Evolutionary conservation across 495 filamentous ascomycete species (phyloP).

Genomic region (Aspergillus indologenus): DNA sequence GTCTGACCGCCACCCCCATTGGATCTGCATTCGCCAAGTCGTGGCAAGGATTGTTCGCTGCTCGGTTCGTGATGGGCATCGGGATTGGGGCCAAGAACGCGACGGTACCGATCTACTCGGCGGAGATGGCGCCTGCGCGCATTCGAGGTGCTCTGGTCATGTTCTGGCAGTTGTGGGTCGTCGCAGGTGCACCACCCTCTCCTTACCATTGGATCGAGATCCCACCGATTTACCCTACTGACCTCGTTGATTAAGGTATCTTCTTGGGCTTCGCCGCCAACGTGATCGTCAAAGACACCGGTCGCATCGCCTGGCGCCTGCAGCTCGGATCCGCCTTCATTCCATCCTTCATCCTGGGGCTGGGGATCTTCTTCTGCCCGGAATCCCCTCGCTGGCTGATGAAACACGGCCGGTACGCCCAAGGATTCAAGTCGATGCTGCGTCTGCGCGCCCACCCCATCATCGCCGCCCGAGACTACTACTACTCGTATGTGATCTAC

Average conservation of each 20-base stretch:
- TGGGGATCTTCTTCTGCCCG: conserved; percentile 60
- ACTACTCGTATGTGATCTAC: conserved; percentile 42
- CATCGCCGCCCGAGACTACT: conserved; percentile 34
- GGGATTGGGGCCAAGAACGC: conserved; percentile 62
- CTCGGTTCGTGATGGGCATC: conserved; percentile 56
- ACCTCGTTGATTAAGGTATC: conserved; percentile 49
- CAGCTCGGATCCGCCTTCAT: conserved; percentile 67
- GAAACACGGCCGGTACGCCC: conserved; percentile 49
- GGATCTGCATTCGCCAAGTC: conserved; percentile 48
- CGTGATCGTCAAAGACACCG: conserved; percentile 27
- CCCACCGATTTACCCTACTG: conserved; percentile 7
- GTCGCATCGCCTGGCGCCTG: conserved; percentile 51
- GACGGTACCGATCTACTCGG: conserved; percentile 62
- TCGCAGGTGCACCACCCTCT: not conserved
- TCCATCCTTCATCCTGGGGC: conserved; percentile 58
- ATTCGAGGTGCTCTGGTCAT: conserved; percentile 65
- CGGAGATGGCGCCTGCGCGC: conserved; percentile 58
- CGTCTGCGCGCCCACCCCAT: conserved; percentile 52
- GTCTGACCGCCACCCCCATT: conserved; percentile 48
- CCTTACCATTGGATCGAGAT: not conserved
- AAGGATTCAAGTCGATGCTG: conserved; percentile 54
- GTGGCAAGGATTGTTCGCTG: conserved; percentile 54
- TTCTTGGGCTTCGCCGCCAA: conserved; percentile 62
- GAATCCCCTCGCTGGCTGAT: conserved; percentile 69
- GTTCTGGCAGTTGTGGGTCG: conserved; percentile 58